Evolutionary conservation across 2,329 filamentous ascomycete species (phyloP).

Genomic region (Neopestalotiopsis clavispora): DNA sequence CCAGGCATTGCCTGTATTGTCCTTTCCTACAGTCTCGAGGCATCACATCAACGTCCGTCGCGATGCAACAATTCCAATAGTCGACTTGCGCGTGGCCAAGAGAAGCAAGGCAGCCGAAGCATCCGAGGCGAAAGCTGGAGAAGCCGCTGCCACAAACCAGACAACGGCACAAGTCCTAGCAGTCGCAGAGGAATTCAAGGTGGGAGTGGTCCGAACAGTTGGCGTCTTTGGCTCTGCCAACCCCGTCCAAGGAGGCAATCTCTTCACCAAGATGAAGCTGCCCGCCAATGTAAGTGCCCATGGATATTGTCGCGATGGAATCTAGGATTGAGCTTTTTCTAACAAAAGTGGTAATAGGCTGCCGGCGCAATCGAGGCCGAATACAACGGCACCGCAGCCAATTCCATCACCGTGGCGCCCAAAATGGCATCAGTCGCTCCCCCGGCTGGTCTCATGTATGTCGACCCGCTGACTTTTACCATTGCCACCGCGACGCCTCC

Average conservation of each 20-base stretch:
- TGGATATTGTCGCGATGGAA: neutral
- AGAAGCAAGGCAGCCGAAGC: neutral
- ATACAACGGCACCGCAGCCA: constrained; percentile 21
- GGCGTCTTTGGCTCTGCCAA: constrained; percentile 19
- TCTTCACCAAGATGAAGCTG: constrained; percentile 19
- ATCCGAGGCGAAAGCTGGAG: neutral
- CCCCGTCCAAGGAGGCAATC: constrained; percentile 14
- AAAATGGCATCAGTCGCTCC: constrained; percentile 16
- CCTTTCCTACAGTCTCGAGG: neutral
- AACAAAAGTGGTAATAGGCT: neutral
- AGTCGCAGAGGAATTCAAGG: constrained; percentile 12
- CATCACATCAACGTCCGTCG: neutral
- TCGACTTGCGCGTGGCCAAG: neutral
- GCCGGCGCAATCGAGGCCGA: constrained; percentile 22
- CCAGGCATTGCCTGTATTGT: neutral
- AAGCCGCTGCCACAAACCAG: neutral
- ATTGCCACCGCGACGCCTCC: constrained; percentile 15
- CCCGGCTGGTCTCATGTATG: constrained; percentile 21
- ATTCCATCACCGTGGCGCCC: constrained; percentile 19
- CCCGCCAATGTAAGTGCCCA: constrained; percentile 17
- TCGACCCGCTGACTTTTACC: constrained; percentile 22
- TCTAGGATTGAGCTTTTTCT: neutral
- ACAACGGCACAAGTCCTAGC: neutral
- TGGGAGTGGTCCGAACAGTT: constrained; percentile 15
- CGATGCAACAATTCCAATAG: neutral